Evolutionary conservation across 2,329 filamentous ascomycete species (phyloP), one percentile per base, ranked within the genome.

Genomic region (Zelopaecilomyces penicillatus): DNA sequence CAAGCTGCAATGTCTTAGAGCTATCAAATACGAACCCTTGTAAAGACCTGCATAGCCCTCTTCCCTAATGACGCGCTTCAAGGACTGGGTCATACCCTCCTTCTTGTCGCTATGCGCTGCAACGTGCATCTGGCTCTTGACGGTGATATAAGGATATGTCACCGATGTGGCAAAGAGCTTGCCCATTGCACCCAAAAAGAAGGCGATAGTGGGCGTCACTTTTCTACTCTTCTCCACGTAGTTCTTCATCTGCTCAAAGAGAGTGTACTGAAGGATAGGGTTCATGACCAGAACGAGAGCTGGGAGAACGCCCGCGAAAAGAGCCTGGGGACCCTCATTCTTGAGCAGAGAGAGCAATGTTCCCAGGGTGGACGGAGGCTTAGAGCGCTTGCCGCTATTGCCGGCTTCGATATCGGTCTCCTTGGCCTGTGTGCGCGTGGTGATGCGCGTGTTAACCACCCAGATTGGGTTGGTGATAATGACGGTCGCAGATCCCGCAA

Each of bases 401-500:
- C 65, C 69, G 26, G 64, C 64, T 47, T 71, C 63, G 44, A 70
- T 53, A 46, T 67, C 65, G 51, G 68, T 62, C 52, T 70, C 64
- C 53, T 69, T 64, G 50, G 67, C 61, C 52, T 79, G 78, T 68
- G 85, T 84, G 58, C 88, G 82, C 41, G 93, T 91, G 26, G 93
- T 98, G 85, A 98, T 94, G 61, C 93, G 85, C 44, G 93, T 98
- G 74, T 98, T 98, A 65, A 98, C 75, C 42, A 98, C 93, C 93
- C 93, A 98, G 68, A 98, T 98, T 39, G 93, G 93, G 73, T 98
- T 98, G 49, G 93, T 98, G 59, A 96, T 76, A 59, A 98, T 75
- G 53, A 98, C 93, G 12, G 93, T 98, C 9, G 91, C 91, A 53
- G 84, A 90, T 9, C 93, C 93, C 35, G 93, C 93, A 56, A 98